Conservation (phyloP, 306 rosid species). For the Prunus mume region DNA sequence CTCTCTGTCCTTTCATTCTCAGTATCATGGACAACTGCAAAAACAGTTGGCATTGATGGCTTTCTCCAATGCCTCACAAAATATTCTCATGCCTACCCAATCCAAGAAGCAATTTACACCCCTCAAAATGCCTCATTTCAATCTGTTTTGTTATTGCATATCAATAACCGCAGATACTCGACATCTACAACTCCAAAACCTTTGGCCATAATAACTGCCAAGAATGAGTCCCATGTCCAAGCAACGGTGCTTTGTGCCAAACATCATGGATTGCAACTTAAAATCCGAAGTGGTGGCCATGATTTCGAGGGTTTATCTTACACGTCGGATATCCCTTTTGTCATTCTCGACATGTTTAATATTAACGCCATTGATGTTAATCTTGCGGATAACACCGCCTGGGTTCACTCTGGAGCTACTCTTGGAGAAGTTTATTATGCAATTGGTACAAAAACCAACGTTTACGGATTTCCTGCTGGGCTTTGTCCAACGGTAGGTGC, state of each 20-base stretch:
- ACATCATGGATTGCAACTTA: not conserved
- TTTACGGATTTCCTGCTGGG: no score
- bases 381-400: no score
- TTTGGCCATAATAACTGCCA: slow-evolving; percentile 10
- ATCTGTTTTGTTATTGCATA: slow-evolving; percentile 5
- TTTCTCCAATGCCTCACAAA: slow-evolving; percentile 19
- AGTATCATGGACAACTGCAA: not conserved
- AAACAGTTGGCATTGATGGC: not conserved
- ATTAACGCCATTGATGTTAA: no score
- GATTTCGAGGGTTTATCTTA: slow-evolving; percentile 40
- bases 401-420: no score
- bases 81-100: not conserved
- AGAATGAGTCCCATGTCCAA: slow-evolving; percentile 25
- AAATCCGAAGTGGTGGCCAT: slow-evolving; percentile 33
- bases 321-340: slow-evolving; percentile 12
- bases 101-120: slow-evolving; percentile 19
- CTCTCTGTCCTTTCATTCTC: not conserved
- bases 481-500: no score
- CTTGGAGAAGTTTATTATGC: no score
- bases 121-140: slow-evolving; percentile 16
- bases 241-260: slow-evolving; percentile 20
- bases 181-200: slow-evolving; percentile 30
- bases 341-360: slow-evolving; percentile 16
- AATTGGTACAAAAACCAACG: no score
- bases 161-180: slow-evolving; percentile 20